These are phyloP conservation scores for Phellopilus nigrolimitatus DNA, from an alignment of 1,284 basidiomycete genomes.

Conservation along the genomic window DNA sequence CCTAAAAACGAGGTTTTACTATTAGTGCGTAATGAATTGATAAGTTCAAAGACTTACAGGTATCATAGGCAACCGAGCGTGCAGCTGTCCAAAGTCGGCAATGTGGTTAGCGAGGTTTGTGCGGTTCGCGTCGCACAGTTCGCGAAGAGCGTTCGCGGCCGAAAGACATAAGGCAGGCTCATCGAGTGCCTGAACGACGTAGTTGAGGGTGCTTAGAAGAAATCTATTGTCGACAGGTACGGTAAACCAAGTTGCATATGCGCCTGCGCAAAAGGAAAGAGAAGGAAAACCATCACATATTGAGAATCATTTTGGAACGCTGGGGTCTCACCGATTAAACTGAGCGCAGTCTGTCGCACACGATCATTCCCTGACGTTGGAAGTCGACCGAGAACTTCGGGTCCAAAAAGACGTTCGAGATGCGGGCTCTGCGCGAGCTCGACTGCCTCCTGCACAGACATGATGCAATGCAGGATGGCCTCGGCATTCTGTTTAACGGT, in stretches of 20 bases:
- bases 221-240: slow-evolving; percentile 43
- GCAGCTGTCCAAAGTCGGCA: slow-evolving; percentile 75
- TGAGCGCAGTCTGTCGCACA: slow-evolving; percentile 67
- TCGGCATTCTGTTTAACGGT: slow-evolving; percentile 62
- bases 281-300: neutral
- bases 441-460: slow-evolving; percentile 82
- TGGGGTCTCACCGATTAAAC: slow-evolving; percentile 54
- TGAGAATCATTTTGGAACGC: neutral
- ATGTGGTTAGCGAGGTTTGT: slow-evolving; percentile 77
- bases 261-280: slow-evolving; percentile 54
- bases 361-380: slow-evolving; percentile 61
- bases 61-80: slow-evolving; percentile 68
- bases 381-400: slow-evolving; percentile 61
- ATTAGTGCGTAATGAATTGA: slow-evolving; percentile 6
- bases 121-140: slow-evolving; percentile 84
- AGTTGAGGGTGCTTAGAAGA: slow-evolving; percentile 59
- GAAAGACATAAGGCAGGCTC: slow-evolving; percentile 61
- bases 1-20: slow-evolving; percentile 36
- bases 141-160: slow-evolving; percentile 77
- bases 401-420: slow-evolving; percentile 65
- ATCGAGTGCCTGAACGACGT: slow-evolving; percentile 67
- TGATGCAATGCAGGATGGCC: slow-evolving; percentile 78
- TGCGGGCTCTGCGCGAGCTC: slow-evolving; percentile 66
- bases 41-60: slow-evolving; percentile 47
- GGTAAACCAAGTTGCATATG: slow-evolving; percentile 84